Conservation (phyloP, 1,139 yeast species). For the Suhomyces anneliseae region DNA sequence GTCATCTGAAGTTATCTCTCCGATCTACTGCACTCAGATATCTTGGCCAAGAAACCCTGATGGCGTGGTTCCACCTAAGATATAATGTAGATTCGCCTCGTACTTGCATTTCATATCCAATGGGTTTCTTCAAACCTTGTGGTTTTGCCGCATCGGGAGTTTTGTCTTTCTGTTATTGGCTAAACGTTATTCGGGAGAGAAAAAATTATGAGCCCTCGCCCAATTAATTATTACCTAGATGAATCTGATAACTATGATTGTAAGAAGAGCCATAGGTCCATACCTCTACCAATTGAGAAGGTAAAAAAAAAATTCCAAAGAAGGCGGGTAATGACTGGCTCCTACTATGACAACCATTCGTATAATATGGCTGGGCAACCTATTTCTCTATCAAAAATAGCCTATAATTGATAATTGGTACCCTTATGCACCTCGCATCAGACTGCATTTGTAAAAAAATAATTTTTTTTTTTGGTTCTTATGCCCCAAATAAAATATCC, state of each 20-base stretch:
- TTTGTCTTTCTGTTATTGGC: background rate
- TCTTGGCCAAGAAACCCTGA: background rate
- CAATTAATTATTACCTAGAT: background rate
- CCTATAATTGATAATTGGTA: background rate
- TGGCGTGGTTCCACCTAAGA: background rate
- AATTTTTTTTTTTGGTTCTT: too few relatives aligned
- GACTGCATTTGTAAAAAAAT: background rate
- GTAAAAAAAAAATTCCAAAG: background rate
- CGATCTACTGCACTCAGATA: background rate
- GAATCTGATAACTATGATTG: constrained; percentile 1
- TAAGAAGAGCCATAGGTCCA: background rate
- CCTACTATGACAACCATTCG: too few relatives aligned
- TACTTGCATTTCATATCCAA: background rate
- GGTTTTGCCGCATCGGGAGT: background rate
- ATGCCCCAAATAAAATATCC: background rate
- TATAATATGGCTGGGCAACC: too few relatives aligned
- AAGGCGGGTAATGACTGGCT: background rate
- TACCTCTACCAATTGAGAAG: background rate
- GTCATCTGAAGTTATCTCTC: background rate
- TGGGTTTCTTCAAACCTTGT: background rate
- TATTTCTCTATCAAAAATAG: too few relatives aligned
- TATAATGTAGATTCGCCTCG: background rate
- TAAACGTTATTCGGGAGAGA: background rate
- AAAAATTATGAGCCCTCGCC: background rate
- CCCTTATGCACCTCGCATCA: background rate